phyloP scores from a whole-genome alignment of 2,329 filamentous ascomycete genomes.

The Basipetospora chlamydospora region DNA sequence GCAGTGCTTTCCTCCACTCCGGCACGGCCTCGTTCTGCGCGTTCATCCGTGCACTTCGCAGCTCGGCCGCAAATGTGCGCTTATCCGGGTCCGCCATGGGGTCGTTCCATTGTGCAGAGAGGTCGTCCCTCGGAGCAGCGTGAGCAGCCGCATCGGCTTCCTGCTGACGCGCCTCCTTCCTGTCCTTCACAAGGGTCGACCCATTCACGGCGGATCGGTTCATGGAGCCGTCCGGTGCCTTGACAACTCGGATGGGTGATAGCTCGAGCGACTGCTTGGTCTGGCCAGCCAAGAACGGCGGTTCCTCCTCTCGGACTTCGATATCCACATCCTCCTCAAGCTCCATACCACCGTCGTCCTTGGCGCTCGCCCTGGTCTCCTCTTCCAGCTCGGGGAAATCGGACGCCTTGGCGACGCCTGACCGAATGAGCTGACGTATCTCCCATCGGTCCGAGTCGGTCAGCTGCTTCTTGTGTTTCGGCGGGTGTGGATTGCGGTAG shows the following conservation, averaged over 20 bases:
- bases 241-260: slow-evolving; percentile 90
- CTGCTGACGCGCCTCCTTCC: slow-evolving; percentile 76
- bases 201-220: slow-evolving; percentile 94
- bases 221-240: slow-evolving; percentile 94
- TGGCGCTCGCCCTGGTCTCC: slow-evolving; percentile 77
- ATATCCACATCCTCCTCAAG: slow-evolving; percentile 96
- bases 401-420: slow-evolving; percentile 79
- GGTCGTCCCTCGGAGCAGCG: slow-evolving; percentile 58
- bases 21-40: slow-evolving; percentile 56
- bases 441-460: slow-evolving; percentile 97
- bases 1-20: slow-evolving; percentile 82
- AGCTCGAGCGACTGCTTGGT: slow-evolving; percentile 92
- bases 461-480: slow-evolving; percentile 72
- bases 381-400: slow-evolving; percentile 93
- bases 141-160: slow-evolving; percentile 67
- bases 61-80: slow-evolving; percentile 75
- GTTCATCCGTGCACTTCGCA: slow-evolving; percentile 52
- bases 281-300: slow-evolving; percentile 87
- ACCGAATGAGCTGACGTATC: slow-evolving; percentile 89
- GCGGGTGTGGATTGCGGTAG: slow-evolving; percentile 25
- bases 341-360: slow-evolving; percentile 76
- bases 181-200: slow-evolving; percentile 74
- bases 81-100: slow-evolving; percentile 82
- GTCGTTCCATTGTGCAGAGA: slow-evolving; percentile 89
- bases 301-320: slow-evolving; percentile 90